phyloP scores from a whole-genome alignment of 257 asterid genomes.

The Fraxinus anomala region DNA sequence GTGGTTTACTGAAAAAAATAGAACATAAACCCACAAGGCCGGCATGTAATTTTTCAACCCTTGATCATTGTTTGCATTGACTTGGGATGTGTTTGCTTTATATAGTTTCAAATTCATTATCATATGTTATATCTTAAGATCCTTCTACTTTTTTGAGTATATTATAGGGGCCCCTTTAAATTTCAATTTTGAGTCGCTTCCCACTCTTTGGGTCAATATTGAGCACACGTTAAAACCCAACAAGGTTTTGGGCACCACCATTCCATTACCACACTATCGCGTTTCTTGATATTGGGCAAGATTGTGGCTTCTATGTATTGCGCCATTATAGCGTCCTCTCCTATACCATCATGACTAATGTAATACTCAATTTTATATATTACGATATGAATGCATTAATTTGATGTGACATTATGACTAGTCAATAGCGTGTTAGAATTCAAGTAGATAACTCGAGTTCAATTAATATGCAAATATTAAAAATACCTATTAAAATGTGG shows the following conservation, averaged over 20 bases:
- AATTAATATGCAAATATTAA: too few species aligned
- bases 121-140: background rate
- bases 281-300: background rate
- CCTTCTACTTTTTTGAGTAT: background rate
- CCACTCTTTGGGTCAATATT: background rate
- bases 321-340: background rate
- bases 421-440: background rate
- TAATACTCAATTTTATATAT: background rate
- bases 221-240: background rate
- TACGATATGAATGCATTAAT: background rate
- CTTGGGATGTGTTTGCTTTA: constrained; percentile 23
- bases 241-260: background rate
- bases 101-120: constrained; percentile 20
- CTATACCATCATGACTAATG: background rate
- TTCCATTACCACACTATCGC: background rate
- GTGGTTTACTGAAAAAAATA: constrained; percentile 1
- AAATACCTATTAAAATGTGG: too few species aligned
- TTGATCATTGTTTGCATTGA: constrained; percentile 25
- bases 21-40: constrained; percentile 17
- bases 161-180: background rate
- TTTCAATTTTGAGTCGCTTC: background rate
- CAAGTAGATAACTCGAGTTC: background rate
- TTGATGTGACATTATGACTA: background rate
- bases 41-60: constrained; percentile 11
- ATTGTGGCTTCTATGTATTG: background rate